Base-by-base conservation (phyloP, 1,284 basidiomycete species). In the Ceratobasidium sp. region DNA sequence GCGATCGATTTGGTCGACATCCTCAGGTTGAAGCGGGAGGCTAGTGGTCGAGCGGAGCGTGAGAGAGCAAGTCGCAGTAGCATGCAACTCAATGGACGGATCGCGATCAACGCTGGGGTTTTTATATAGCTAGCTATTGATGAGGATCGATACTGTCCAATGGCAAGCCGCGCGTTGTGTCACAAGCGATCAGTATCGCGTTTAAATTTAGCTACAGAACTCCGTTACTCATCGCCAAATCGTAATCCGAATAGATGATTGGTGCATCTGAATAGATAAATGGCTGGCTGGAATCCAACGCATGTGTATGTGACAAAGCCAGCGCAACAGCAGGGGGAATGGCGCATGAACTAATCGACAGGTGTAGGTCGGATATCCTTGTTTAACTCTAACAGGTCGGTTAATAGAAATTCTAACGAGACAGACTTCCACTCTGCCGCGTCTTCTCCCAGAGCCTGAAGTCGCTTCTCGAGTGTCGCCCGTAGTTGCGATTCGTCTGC, bases 1-100 rank as follows among this genome's bases (percentile, higher is more conserved):
- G 89, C 84, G 66, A 92, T 83, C 0, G 89, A 89, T 81, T 88
- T 88, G 48, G 81, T 79, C 41, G 81, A 78, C 83, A 84, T 84
- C 41, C 69, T 80, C 48, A 51, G 27, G 24, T 46, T 62, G 24
- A 62, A 62, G 3, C 24, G 59, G 13, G 39, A 22, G 41, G 27
- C 11, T 51, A 43, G 4, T 39, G 46, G 43, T 54, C 31, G 56
- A 29, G 24, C 22, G 19, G 51, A 22, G 56, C 27, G 43, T n/a
- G 56, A 49, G 19, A 27, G 46, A 34, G 43, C 16, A 51, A 31
- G 2, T 34, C 66, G 53, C 13, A 69, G 54, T 24, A 72, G 46
- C 68, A 72, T 72, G 31, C 68, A 43, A 72, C 24, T 61, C 24
- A 16, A 61, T n/a, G 27, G 9, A 1, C 13, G 27, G 46, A 49